Base-by-base conservation (phyloP, 2,329 filamentous ascomycete genomes). In the Fusarium acutatum region DNA sequence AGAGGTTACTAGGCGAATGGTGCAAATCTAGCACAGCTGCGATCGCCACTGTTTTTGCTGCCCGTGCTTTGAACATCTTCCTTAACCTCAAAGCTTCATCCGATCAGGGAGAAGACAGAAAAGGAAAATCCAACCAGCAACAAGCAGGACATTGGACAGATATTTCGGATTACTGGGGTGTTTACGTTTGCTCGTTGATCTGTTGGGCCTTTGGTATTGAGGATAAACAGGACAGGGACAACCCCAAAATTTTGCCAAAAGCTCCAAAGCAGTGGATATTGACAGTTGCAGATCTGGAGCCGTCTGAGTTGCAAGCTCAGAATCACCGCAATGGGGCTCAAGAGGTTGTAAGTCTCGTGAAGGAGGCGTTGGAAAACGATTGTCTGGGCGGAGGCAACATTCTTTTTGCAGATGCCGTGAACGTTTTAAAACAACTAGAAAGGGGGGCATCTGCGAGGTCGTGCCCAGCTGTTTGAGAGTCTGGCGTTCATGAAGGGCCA, bases 101-200 rank as follows among this genome's bases (percentile, higher is more conserved):
- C 6, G 47, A 53, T 20, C 57, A 62, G 32, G n/a, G 6, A 30
- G 38, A 54, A 18, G 50, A 26, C 32, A 59, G 32, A 17, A 73
- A 49, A 60, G 62, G 49, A 44, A 64, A 64, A 54, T 28, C 22
- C 26, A 53, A 38, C 22, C 58, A 24, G 26, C 50, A 41, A 37
- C 60, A 74, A 34, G 71, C 64, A 30, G 71, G 73, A 22, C 52
- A 68, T 18, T 78, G 80, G 64, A 76, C 70, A 24, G 83, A 86
- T 59, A 81, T 89, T 46, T 85, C 84, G 5, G 84, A 88, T 69
- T 88, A 87, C 75, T 89, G 88, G 88, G 85, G 82, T 37, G 75
- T 90, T 54, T 90, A 90, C 74, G 85, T 88, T 13, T 89, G 88
- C 69, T 82, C 87, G 13, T 82, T 91, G 56, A 87, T 91, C 71